Percentiles rank a stretch among this genome's conserved stretches.
Conservation (phyloP, 495 filamentous ascomycete genomes). For the Neurospora sp. region DNA sequence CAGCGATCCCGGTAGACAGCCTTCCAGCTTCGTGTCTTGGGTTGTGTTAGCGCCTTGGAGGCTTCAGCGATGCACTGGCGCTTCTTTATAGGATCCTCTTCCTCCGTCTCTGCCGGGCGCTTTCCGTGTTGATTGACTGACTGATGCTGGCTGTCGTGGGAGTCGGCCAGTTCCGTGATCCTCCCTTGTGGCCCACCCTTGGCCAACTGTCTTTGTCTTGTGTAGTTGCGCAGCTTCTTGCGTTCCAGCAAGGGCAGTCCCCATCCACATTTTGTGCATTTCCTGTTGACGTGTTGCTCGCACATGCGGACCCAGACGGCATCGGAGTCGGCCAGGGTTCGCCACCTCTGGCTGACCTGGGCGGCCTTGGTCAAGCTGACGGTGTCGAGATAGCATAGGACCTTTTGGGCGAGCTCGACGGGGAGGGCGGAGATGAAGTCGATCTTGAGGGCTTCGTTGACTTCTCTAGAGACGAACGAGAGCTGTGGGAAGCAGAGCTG, state of each 20-base stretch:
- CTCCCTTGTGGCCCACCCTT: constrained; percentile 21
- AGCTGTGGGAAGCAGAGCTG: constrained; percentile 97
- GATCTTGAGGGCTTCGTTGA: constrained; percentile 88
- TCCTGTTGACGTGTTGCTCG: constrained; percentile 89
- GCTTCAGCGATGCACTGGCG: constrained; percentile 32
- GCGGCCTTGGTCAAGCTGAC: constrained; percentile 95
- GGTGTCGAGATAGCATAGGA: constrained; percentile 86
- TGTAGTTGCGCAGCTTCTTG: constrained; percentile 77
- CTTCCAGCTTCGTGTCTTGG: constrained; percentile 70
- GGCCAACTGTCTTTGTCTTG: constrained; percentile 60
- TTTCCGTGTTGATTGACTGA: constrained; percentile 12
- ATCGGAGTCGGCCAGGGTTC: constrained; percentile 82
- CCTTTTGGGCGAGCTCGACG: constrained; percentile 83
- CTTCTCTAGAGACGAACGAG: constrained; percentile 75
- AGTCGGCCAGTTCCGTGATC: constrained; percentile 15
- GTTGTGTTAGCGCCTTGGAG: constrained; percentile 6
- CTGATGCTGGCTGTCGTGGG: background rate
- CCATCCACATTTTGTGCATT: constrained; percentile 96
- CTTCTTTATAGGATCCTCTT: constrained; percentile 30
- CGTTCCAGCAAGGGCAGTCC: constrained; percentile 82
- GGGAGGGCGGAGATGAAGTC: constrained; percentile 87
- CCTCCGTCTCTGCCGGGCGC: constrained; percentile 17
- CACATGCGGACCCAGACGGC: constrained; percentile 99
- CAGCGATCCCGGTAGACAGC: constrained; percentile 37
- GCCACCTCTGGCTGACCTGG: constrained; percentile 86